Conservation (phyloP, 768 basidiomycete species). For the Suillus paluster region DNA sequence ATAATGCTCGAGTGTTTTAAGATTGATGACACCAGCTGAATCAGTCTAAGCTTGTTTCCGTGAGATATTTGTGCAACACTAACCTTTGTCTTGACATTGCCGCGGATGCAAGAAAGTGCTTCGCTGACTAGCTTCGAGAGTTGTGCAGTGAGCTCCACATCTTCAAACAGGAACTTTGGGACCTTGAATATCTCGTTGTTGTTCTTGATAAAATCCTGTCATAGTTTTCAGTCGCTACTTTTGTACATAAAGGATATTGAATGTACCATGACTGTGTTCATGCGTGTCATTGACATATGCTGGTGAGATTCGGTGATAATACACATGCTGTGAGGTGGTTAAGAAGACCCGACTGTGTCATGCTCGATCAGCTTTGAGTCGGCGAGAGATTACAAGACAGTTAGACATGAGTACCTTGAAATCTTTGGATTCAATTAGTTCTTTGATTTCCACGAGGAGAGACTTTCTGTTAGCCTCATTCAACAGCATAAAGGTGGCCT, state of each 20-base stretch:
- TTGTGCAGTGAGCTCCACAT: background rate
- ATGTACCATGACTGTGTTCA: constrained; percentile 5
- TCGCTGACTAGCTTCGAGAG: constrained; percentile 2
- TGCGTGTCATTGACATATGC: constrained; percentile 9
- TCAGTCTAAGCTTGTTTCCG: background rate
- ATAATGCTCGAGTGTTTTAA: constrained; percentile 7
- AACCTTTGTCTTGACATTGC: constrained; percentile 5
- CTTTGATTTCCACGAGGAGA: background rate
- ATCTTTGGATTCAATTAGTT: background rate
- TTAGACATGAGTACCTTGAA: background rate
- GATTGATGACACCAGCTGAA: background rate
- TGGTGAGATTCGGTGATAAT: constrained; percentile 8
- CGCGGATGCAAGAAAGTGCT: background rate
- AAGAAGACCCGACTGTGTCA: background rate
- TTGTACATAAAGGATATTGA: background rate
- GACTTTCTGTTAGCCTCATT: background rate
- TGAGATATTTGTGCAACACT: too few relatives aligned
- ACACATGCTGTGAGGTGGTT: constrained; percentile 5
- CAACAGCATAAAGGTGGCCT: background rate
- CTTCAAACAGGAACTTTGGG: constrained; percentile 1
- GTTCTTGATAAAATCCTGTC: constrained; percentile 8
- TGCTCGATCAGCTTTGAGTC: background rate
- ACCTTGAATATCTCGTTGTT: constrained; percentile 8
- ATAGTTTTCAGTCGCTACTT: background rate
- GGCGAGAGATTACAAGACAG: background rate